Percentiles rank a stretch among this genome's conserved stretches.
phyloP scores from a whole-genome alignment of 768 basidiomycete species.

The Punctularia strigosozonata region DNA sequence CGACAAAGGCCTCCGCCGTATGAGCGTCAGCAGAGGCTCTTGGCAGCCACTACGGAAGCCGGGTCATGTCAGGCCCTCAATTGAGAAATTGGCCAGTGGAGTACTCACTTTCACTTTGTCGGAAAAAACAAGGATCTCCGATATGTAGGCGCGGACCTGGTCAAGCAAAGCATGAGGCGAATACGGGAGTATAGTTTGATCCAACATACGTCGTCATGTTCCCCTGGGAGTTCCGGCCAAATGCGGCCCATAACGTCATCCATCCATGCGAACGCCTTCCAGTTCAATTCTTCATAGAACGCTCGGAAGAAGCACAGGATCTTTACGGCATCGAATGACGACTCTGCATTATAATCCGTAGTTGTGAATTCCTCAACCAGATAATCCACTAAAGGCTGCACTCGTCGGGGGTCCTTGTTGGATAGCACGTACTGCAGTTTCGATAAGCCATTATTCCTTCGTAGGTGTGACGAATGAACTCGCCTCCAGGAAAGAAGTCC shows the following conservation, averaged over 20 bases:
- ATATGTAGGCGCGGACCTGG: conserved; percentile 65
- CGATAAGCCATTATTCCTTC: conserved; percentile 1
- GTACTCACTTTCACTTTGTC: conserved; percentile 54
- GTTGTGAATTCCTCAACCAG: conserved; percentile 49
- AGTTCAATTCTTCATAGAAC: conserved; percentile 62
- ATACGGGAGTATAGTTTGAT: conserved; percentile 2
- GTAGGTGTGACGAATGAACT: conserved; percentile 4
- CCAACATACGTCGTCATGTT: conserved; percentile 63
- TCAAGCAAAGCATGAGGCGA: conserved; percentile 3
- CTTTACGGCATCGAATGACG: conserved; percentile 73
- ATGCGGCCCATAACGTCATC: conserved; percentile 53
- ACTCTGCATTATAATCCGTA: conserved; percentile 71
- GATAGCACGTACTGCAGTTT: conserved; percentile 55
- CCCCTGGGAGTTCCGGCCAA: conserved; percentile 61
- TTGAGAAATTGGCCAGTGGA: neutral
- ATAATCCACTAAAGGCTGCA: conserved; percentile 70
- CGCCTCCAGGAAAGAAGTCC: conserved; percentile 74
- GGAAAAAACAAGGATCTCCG: conserved; percentile 61
- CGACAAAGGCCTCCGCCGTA: conserved; percentile 48
- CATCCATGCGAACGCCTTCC: conserved; percentile 75
- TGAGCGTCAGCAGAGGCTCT: conserved; percentile 51
- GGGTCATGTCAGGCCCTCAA: conserved; percentile 1
- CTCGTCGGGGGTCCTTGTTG: conserved; percentile 71
- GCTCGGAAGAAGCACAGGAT: conserved; percentile 55
- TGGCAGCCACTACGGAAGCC: conserved; percentile 42